Percentiles rank a stretch among this genome's conserved stretches.
phyloP scores from a whole-genome alignment of 2,329 filamentous ascomycete genomes.

The Apiospora marii region DNA sequence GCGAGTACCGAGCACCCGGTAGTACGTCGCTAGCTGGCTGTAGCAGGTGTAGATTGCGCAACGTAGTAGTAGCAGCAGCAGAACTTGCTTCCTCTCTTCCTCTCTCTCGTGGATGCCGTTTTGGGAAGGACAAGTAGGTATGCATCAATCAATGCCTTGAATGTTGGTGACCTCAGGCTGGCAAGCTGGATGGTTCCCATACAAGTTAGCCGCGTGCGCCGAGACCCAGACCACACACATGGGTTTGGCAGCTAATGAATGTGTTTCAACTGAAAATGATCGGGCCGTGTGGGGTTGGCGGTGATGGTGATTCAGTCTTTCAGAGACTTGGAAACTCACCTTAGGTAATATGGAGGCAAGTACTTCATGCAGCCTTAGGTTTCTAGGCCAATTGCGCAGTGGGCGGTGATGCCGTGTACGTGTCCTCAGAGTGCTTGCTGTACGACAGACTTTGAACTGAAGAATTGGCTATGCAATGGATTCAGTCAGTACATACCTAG shows the following conservation, averaged over 20 bases:
- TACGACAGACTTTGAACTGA: background rate
- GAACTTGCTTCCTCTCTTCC: background rate
- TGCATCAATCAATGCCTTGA: background rate
- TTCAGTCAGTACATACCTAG: background rate
- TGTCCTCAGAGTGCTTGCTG: background rate
- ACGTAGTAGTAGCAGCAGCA: background rate
- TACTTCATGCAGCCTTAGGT: background rate
- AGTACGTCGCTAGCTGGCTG: slow-evolving; percentile 12
- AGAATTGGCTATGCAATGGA: background rate
- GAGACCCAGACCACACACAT: slow-evolving; percentile 3
- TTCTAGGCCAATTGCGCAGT: background rate
- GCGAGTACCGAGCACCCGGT: background rate
- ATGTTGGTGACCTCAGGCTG: background rate
- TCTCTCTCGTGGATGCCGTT: background rate
- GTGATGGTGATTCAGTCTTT: background rate
- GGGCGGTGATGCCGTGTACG: slow-evolving; percentile 9
- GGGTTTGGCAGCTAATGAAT: slow-evolving; percentile 2
- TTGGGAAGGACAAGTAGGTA: background rate
- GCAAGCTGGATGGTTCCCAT: background rate
- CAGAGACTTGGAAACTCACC: background rate
- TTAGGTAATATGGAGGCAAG: background rate
- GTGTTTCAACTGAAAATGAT: slow-evolving; percentile 19
- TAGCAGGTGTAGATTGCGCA: background rate
- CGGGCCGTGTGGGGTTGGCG: slow-evolving; percentile 15
- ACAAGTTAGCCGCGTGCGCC: slow-evolving; percentile 1